phyloP scores from a whole-genome alignment of 345 rosid genomes.

The Mallotus nudiflorus region DNA sequence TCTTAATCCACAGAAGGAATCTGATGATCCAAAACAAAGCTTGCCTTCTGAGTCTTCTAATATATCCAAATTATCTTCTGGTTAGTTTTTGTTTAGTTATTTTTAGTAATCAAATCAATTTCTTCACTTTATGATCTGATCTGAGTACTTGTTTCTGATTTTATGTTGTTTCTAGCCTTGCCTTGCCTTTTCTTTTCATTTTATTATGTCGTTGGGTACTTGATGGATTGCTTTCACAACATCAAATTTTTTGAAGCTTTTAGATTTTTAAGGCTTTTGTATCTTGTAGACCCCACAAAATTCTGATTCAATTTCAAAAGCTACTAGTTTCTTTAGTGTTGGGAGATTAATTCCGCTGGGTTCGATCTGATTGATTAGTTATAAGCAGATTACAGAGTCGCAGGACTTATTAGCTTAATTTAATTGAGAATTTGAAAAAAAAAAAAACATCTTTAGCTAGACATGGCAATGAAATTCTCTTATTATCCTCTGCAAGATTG shows the following conservation, averaged over 20 bases:
- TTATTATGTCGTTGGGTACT: not conserved
- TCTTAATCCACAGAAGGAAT: conserved; percentile 59
- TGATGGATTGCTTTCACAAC: conserved; percentile 6
- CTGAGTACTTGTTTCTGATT: conserved; percentile 29
- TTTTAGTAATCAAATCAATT: conserved; percentile 11
- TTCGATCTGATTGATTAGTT: conserved; percentile 37
- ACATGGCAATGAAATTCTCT: no score
- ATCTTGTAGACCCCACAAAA: conserved; percentile 24
- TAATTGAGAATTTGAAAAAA: not conserved
- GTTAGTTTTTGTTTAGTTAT: conserved; percentile 35
- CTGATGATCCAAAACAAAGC: conserved; percentile 51
- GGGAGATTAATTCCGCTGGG: conserved; percentile 31
- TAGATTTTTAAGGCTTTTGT: conserved; percentile 17
- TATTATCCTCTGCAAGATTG: not conserved
- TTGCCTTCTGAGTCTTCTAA: conserved; percentile 54
- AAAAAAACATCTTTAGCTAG: no score
- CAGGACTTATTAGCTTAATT: not conserved
- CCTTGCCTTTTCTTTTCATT: conserved; percentile 19
- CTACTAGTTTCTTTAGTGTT: not conserved
- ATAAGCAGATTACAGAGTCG: conserved; percentile 8
- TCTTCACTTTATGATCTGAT: conserved; percentile 41
- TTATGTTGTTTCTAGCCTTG: conserved; percentile 10
- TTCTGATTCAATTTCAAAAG: conserved; percentile 19
- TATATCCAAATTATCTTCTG: conserved; percentile 71
- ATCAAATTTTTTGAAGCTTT: conserved; percentile 5